Evolutionary conservation across 805 yeast species (phyloP).

Genomic region (Metschnikowia borealis): DNA sequence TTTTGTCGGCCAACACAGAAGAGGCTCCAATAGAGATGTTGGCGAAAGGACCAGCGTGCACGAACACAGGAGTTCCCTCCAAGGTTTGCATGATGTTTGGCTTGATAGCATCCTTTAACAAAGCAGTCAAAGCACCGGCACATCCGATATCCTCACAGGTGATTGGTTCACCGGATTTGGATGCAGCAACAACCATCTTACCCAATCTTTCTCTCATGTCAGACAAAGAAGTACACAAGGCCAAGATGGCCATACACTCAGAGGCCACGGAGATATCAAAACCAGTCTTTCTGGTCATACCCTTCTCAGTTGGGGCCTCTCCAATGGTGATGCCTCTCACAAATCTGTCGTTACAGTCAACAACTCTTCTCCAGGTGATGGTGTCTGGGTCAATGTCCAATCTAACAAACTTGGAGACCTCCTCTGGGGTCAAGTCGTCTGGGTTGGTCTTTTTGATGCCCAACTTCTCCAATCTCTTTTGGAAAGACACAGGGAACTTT

Average conservation of each 20-base stretch:
- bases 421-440: slow-evolving; percentile 67
- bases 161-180: slow-evolving; percentile 64
- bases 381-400: slow-evolving; percentile 75
- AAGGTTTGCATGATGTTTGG: slow-evolving; percentile 86
- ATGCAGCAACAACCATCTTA: slow-evolving; percentile 68
- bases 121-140: slow-evolving; percentile 82
- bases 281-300: slow-evolving; percentile 67
- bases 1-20: slow-evolving; percentile 74
- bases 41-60: slow-evolving; percentile 88
- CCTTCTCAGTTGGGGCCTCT: slow-evolving; percentile 78
- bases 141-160: slow-evolving; percentile 83
- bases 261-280: slow-evolving; percentile 84
- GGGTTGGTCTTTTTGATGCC: slow-evolving; percentile 71
- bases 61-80: slow-evolving; percentile 84
- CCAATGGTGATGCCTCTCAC: slow-evolving; percentile 76
- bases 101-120: slow-evolving; percentile 76
- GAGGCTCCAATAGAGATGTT: slow-evolving; percentile 85
- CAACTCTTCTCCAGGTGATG: slow-evolving; percentile 80
- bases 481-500: slow-evolving; percentile 64
- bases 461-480: slow-evolving; percentile 60
- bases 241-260: slow-evolving; percentile 82
- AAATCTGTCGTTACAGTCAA: slow-evolving; percentile 79
- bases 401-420: slow-evolving; percentile 59
- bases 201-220: slow-evolving; percentile 77
- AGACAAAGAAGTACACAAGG: slow-evolving; percentile 62